Evolutionary conservation across 2,329 filamentous ascomycete species (phyloP), one percentile per base, ranked within the genome.

Genomic region (Sclerotinia glacialis): DNA sequence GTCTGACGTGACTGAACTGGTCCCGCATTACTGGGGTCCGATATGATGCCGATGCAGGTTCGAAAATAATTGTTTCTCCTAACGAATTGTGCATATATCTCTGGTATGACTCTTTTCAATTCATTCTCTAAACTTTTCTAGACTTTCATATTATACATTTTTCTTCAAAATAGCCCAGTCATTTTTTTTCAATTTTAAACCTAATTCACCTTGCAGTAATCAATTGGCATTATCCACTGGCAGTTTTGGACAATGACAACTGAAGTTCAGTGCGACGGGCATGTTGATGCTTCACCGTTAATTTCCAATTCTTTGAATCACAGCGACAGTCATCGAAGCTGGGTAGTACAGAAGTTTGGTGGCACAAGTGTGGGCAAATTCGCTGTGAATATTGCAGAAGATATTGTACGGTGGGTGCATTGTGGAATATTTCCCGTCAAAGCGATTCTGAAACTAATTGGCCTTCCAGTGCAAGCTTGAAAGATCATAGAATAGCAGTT

Each of bases 311-410:
- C 61, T 49, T 66, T 66, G 49, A 69, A 64, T 58, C 74, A 69
- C 47, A 80, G 80, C 67, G 71, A 75, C 64, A 77, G 73, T 60
- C 61, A 64, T 47, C 61, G 67, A 46, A 73, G 83, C 72, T 97
- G 93, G 93, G 84, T 96, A 40, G 90, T 97, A 61, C 93, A 97
- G 78, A 97, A 97, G 79, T 97, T 96, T 78, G 93, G 93, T 69
- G 94, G 94, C 62, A 99, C 94, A 63, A 96, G 92, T 76, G 91
- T 98, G 62, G 95, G 94, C 73, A 98, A 98, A 80, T 97, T 96
- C 74, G 89, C 93, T 63, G 84, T 86, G 72, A 89, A 89, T 77
- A 89, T 91, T 73, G 86, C 88, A 37, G 83, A 87, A 72, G 85
- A 90, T 74, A 92, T 94, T 76, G 85, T 93, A 71, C 80, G 81